phyloP scores from a whole-genome alignment of 2,329 filamentous ascomycete species.

The Beauveria sp. region DNA sequence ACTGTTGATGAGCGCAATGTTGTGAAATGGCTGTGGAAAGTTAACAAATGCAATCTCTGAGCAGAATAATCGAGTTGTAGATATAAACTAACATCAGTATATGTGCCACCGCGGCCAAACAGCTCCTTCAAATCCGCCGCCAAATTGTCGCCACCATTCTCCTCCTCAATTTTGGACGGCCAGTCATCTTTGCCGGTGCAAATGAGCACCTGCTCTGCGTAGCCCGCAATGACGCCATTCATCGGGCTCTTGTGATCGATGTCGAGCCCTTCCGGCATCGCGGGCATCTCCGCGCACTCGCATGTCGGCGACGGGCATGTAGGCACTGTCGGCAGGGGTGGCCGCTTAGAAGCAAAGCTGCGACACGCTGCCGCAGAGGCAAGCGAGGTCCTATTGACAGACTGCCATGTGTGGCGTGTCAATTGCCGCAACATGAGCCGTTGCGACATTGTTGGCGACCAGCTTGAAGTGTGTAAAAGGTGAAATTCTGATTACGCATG shows the following conservation, averaged over 20 bases:
- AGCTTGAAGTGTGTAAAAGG: background rate
- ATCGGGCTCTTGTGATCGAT: slow-evolving; percentile 67
- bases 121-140: slow-evolving; percentile 65
- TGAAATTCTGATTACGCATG: slow-evolving; percentile 8
- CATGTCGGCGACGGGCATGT: slow-evolving; percentile 72
- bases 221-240: slow-evolving; percentile 69
- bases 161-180: slow-evolving; percentile 78
- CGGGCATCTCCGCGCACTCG: slow-evolving; percentile 59
- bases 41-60: background rate
- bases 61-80: background rate
- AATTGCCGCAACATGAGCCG: slow-evolving; percentile 7
- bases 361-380: slow-evolving; percentile 1
- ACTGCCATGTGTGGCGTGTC: background rate
- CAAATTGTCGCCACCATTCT: slow-evolving; percentile 58
- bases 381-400: background rate
- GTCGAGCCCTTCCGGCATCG: slow-evolving; percentile 57
- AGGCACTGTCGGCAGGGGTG: slow-evolving; percentile 36
- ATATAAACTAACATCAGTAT: slow-evolving; percentile 51
- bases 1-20: slow-evolving; percentile 67
- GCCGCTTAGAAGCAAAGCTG: slow-evolving; percentile 13
- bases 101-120: slow-evolving; percentile 57
- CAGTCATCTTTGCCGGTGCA: slow-evolving; percentile 77
- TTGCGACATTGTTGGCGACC: slow-evolving; percentile 6
- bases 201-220: slow-evolving; percentile 75
- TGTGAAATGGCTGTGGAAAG: slow-evolving; percentile 68